Evolutionary conservation across 1,284 basidiomycete genomes (phyloP).

Genomic region (Irpex sp.): DNA sequence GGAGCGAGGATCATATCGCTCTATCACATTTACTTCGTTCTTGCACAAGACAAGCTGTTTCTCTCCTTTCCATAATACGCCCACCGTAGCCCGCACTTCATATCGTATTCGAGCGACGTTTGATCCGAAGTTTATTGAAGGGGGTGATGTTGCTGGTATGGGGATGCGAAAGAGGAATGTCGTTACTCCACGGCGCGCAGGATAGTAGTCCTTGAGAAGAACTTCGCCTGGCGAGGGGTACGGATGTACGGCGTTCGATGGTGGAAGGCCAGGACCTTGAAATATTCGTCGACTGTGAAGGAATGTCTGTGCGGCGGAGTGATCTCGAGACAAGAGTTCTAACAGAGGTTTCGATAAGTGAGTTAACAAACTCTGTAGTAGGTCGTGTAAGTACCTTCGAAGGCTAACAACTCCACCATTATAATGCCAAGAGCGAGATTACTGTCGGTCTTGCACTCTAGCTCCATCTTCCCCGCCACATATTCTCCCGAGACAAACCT

Average conservation of each 20-base stretch:
- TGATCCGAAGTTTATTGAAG: slow-evolving; percentile 64
- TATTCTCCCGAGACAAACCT: slow-evolving; percentile 60
- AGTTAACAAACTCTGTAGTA: background rate
- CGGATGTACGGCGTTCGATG: slow-evolving; percentile 72
- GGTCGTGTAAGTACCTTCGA: slow-evolving; percentile 53
- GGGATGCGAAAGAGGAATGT: slow-evolving; percentile 75
- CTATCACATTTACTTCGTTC: slow-evolving; percentile 62
- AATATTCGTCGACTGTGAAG: slow-evolving; percentile 65
- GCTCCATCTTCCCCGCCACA: slow-evolving; percentile 69
- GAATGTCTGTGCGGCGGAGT: slow-evolving; percentile 74
- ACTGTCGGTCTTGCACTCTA: slow-evolving; percentile 71
- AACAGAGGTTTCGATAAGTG: background rate
- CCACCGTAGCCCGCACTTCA: slow-evolving; percentile 65
- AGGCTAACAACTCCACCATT: slow-evolving; percentile 70
- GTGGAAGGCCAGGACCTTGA: slow-evolving; percentile 75
- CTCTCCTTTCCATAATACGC: slow-evolving; percentile 71
- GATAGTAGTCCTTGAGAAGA: slow-evolving; percentile 60
- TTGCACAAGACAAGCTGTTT: slow-evolving; percentile 59
- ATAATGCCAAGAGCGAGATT: slow-evolving; percentile 69
- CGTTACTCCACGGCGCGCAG: slow-evolving; percentile 64
- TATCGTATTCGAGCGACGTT: slow-evolving; percentile 66
- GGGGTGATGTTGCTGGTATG: slow-evolving; percentile 59
- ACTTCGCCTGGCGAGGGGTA: slow-evolving; percentile 49
- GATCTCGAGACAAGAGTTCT: slow-evolving; percentile 74
- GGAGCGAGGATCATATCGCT: slow-evolving; percentile 37